Base-by-base conservation (phyloP, 768 basidiomycete species). In the Favolaschia claudopus region DNA sequence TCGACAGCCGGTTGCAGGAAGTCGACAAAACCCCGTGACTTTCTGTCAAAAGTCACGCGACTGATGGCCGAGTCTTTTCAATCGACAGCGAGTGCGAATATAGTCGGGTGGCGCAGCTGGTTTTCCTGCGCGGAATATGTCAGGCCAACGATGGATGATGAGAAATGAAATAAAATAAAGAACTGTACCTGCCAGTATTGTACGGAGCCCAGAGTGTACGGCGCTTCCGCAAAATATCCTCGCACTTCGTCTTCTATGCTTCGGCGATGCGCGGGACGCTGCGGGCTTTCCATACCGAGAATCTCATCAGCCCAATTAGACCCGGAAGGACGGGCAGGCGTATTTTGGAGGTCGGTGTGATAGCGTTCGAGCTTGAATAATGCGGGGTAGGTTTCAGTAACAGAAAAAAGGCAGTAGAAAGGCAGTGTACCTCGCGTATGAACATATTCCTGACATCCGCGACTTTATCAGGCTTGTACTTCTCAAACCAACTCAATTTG, bases 41-140 rank as follows among this genome's bases (percentile, higher is more conserved):
- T n/a, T n/a, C n/a, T n/a, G n/a, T n/a, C n/a, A n/a, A n/a, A n/a
- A n/a, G n/a, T n/a, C n/a, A n/a, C n/a, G n/a, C n/a, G n/a, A n/a
- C n/a, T n/a, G n/a, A n/a, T n/a, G n/a, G n/a, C n/a, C n/a, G n/a
- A n/a, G n/a, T n/a, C n/a, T n/a, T n/a, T n/a, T n/a, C n/a, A n/a
- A 25, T 54, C 43, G 15, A 54, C 12, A 2, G 52, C 52, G 10
- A 49, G 34, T 7, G 20, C 37, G 37, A 56, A 56, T 2, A 56
- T 40, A 10, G 55, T 56, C 4, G 55, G 55, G 22, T 56, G 19
- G 24, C 55, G 55, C 2, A 56, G 55, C n/a, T 56, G 55, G 37
- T 28, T 56, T 10, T 56, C 55, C 46, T 56, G 20, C n/a, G 3
- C 6, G 19, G 22, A 3, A 13, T 8, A 7, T 29, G 47, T 19